Evolutionary conservation across 2,329 filamentous ascomycete genomes (phyloP), one percentile per base, ranked within the genome.

Genomic region (Aspergillus glaucus): DNA sequence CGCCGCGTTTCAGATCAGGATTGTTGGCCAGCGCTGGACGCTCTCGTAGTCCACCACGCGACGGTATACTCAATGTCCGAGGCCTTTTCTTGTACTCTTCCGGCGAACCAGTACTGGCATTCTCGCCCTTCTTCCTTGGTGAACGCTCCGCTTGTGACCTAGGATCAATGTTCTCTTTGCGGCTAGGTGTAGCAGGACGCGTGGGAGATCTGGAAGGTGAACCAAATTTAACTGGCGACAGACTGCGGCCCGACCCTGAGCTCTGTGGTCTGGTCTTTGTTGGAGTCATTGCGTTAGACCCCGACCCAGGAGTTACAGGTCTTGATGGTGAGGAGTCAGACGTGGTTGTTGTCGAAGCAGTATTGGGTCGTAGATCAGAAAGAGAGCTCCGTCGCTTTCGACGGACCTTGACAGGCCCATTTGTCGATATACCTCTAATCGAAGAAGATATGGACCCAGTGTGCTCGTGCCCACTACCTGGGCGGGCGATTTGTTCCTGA

Each of bases 301-400:
- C 60, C 26, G 57, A 62, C 39, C 54, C 45, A 45, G 66, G 63
- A 32, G 68, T 64, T 49, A 65, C 55, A 26, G 71, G 67, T 57
- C 70, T 61, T 36, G 57, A 59, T 9, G 65, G 56, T 9, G 67
- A 69, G 14, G 65, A 48, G 34, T 59, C 54, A 10, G 65, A 60
- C 69, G 74, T 78, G 7, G 84, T 76, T 48, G 81, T 77, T 48
- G 81, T 77, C 37, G 77, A 65, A 26, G 67, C 79, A 70, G 92
- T 84, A 15, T 88, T 73, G 48, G 75, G 78, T 57, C 83, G 86
- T 43, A 97, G 76, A 66, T 97, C 92, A 4, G 91, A 95, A 39
- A 97, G 73, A 22, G 91, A 96, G 70, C 91, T 96, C 64, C 92
- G 84, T 48, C 92, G 80, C 74, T 95, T 96, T 72, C 85, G 91